Percentiles rank a stretch among this genome's conserved stretches.
Evolutionary conservation across 805 yeast species (phyloP).

Genomic region (Danielozyma ontarioensis): DNA sequence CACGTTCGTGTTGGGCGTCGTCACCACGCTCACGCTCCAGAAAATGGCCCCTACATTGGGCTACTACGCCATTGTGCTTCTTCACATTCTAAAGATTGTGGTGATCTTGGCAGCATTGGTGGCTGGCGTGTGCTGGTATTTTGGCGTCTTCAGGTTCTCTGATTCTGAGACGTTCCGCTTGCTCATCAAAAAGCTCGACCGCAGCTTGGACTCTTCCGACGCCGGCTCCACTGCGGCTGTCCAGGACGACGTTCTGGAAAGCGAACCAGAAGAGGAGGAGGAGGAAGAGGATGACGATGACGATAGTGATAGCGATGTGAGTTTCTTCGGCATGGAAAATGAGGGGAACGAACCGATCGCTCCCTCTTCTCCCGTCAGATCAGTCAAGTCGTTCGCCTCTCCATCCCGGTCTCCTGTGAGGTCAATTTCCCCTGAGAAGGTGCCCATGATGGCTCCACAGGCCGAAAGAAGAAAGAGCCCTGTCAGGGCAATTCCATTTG

Average conservation of each 20-base stretch:
- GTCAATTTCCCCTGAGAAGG: too few relatives aligned
- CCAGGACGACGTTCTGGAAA: too few relatives aligned
- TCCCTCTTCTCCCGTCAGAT: slow-evolving; percentile 4
- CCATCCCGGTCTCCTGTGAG: too few relatives aligned
- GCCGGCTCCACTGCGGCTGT: too few relatives aligned
- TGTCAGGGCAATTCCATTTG: slow-evolving; percentile 20
- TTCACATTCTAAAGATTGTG: slow-evolving; percentile 17
- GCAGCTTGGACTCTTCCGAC: too few relatives aligned
- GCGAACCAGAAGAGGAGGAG: too few relatives aligned
- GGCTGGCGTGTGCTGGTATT: slow-evolving; percentile 23
- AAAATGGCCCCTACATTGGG: slow-evolving; percentile 16
- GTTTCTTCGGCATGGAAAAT: too few relatives aligned
- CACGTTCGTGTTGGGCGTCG: slow-evolving; percentile 20
- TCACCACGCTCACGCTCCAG: slow-evolving; percentile 17
- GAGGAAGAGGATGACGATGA: too few relatives aligned
- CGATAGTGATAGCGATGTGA: neutral
- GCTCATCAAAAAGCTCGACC: too few relatives aligned
- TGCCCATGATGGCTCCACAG: too few relatives aligned
- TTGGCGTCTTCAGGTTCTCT: slow-evolving; percentile 19
- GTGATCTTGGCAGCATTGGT: slow-evolving; percentile 18
- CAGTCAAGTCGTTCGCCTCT: too few relatives aligned
- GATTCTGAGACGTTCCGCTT: slow-evolving; percentile 6
- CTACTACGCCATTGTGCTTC: slow-evolving; percentile 13
- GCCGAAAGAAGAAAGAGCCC: slow-evolving; percentile 16
- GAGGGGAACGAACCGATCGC: neutral